These are phyloP conservation scores for Coemansia sp. DNA, from an alignment of 192 early-diverging fungal species.

Conservation along the genomic window DNA sequence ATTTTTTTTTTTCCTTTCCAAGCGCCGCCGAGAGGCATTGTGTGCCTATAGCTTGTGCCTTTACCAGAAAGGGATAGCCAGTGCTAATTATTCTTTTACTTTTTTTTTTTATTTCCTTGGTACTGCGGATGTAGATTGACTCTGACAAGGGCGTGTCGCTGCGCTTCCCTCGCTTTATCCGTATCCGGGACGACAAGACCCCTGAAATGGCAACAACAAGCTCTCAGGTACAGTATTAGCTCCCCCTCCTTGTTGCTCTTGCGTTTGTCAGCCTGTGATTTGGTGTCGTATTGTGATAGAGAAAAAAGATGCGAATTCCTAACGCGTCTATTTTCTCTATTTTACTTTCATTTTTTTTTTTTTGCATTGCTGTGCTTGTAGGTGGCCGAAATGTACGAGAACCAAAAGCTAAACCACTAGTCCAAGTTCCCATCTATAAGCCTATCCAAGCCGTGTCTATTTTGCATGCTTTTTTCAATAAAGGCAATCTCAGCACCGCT, in stretches of 20 bases:
- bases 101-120: not conserved
- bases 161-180: slow-evolving; percentile 96
- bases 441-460: no score
- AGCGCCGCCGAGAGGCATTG: not conserved
- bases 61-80: not conserved
- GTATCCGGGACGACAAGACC: slow-evolving; percentile 93
- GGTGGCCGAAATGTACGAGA: slow-evolving; percentile 62
- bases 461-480: not conserved
- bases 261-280: not conserved
- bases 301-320: not conserved
- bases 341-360: slow-evolving; percentile 1
- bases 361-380: slow-evolving; percentile 11
- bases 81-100: slow-evolving; percentile 14
- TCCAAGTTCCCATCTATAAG: no score
- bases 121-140: slow-evolving; percentile 74
- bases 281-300: not conserved
- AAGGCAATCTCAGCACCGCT: no score
- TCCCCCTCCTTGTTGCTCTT: slow-evolving; percentile 24
- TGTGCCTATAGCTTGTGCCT: not conserved
- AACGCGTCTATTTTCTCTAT: not conserved
- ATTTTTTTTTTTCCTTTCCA: not conserved
- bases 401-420: slow-evolving; percentile 55
- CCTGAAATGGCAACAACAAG: slow-evolving; percentile 92
- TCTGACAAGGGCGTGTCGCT: slow-evolving; percentile 89
- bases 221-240: slow-evolving; percentile 65